These are phyloP conservation scores for Bipolaris zeicola DNA, from an alignment of 2,329 filamentous ascomycete genomes.

Conservation along the genomic window DNA sequence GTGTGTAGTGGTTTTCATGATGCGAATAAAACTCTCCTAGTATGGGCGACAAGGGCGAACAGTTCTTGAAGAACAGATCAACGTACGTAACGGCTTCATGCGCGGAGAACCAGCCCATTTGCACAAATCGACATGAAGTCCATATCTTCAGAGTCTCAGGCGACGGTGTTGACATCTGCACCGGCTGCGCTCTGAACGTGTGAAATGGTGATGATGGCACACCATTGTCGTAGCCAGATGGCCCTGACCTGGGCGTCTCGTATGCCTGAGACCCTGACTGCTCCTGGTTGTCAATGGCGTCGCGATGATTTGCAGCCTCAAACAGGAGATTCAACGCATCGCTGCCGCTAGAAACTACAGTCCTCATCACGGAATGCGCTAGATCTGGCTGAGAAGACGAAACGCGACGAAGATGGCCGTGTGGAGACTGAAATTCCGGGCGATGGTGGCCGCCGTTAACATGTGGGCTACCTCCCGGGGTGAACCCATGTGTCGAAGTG, in stretches of 20 bases:
- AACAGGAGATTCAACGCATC: conserved; percentile 61
- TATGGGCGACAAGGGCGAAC: conserved; percentile 58
- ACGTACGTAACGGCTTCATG: conserved; percentile 60
- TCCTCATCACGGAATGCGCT: conserved; percentile 53
- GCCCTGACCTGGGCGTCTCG: conserved; percentile 44
- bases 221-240: conserved; percentile 30
- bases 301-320: conserved; percentile 53
- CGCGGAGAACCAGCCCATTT: conserved; percentile 62
- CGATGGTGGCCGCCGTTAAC: conserved; percentile 27
- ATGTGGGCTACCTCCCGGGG: conserved; percentile 36
- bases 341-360: conserved; percentile 60
- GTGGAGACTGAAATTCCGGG: conserved; percentile 39
- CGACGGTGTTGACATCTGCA: conserved; percentile 47
- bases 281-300: conserved; percentile 44
- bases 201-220: conserved; percentile 37
- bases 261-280: conserved; percentile 45
- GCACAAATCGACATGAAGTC: conserved; percentile 59
- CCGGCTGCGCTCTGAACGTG: conserved; percentile 43
- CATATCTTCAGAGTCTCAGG: conserved; percentile 53
- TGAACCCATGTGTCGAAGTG: conserved; percentile 31
- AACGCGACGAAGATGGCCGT: conserved; percentile 35
- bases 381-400: conserved; percentile 45
- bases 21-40: conserved; percentile 57
- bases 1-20: conserved; percentile 55
- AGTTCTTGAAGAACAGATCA: conserved; percentile 59